These are phyloP conservation scores for Aspergillus texensis DNA, from an alignment of 2,329 filamentous ascomycete species.

Conservation along the genomic window DNA sequence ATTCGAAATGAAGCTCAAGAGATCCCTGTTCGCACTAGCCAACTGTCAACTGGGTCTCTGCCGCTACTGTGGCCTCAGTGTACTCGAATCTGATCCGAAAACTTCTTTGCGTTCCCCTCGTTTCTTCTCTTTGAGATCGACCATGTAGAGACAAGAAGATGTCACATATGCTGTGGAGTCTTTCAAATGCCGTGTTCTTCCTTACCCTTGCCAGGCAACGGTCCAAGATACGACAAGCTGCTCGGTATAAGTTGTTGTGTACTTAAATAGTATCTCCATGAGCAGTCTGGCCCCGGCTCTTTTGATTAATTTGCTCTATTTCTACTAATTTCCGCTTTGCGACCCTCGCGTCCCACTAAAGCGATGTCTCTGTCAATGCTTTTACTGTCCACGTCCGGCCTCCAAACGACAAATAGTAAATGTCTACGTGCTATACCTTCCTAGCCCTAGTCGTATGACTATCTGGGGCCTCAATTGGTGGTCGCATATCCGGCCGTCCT, in stretches of 20 bases:
- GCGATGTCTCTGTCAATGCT: neutral
- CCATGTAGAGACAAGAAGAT: neutral
- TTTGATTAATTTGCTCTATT: neutral
- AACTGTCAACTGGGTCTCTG: neutral
- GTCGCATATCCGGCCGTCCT: neutral
- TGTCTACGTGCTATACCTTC: neutral
- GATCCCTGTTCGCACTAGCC: constrained; percentile 2
- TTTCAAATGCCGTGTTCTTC: neutral
- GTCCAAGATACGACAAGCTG: neutral
- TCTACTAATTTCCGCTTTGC: neutral
- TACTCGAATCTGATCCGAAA: neutral
- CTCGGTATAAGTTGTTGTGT: neutral
- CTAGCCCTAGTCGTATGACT: neutral
- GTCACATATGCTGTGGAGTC: neutral
- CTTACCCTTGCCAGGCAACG: neutral
- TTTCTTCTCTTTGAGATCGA: neutral
- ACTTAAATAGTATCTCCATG: neutral
- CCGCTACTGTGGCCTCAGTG: neutral
- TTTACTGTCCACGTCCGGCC: neutral
- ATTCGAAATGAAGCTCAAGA: too few relatives aligned
- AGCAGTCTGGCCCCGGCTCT: neutral
- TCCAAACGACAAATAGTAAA: neutral
- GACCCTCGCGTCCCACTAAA: neutral
- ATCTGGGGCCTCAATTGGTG: neutral
- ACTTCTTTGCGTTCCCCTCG: neutral